Base-by-base conservation (phyloP, 257 asterid species). In the Petrea volubilis region DNA sequence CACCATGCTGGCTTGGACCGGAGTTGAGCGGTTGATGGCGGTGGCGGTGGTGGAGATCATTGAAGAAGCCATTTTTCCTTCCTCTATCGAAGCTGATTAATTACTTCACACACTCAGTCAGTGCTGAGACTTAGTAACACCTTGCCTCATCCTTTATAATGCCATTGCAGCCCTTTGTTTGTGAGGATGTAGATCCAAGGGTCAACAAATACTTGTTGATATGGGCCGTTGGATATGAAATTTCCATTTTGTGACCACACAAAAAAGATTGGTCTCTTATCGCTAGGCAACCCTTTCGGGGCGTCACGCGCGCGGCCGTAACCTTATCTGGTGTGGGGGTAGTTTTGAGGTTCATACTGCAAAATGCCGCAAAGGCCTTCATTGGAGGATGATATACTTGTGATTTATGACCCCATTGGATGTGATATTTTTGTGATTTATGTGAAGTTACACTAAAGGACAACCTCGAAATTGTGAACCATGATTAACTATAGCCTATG, bases 1-100 rank as follows among this genome's bases (percentile, higher is more conserved):
- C 67, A 75, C 79, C 81, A 82, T 79, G 82, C 38, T 75, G 63
- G 84, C 80, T n/a, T 79, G 82, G 34, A 79, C 77, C 63, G 81
- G 78, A 56, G 75, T 9, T 25, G 78, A 10, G 70, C 77, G 84
- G 82, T 60, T 69, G 14, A 47, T 67, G 47, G 52, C 65, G 55
- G 71, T 52, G 64, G 77, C 33, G 49, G 84, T 57, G 76, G 81
- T 67, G 74, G 81, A 72, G 66, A 74, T 24, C 53, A 47, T 67
- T 4, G 79, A 59, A 36, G 79, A 55, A 40, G 76, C 80, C 76
- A 75, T 75, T 74, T 2, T 52, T 29, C 10, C 23, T 1, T 2
- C 3, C 2, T 49, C 8, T 2, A 4, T 4, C 2, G 21, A 49
- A 51, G 23, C 29, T 51, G 10, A 7, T 20, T 18, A 6, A 51